Percentiles rank a stretch among this genome's conserved stretches.
phyloP scores from a whole-genome alignment of 108 stramenopile genomes.

The Cyclotella choctawhatcheeana region DNA sequence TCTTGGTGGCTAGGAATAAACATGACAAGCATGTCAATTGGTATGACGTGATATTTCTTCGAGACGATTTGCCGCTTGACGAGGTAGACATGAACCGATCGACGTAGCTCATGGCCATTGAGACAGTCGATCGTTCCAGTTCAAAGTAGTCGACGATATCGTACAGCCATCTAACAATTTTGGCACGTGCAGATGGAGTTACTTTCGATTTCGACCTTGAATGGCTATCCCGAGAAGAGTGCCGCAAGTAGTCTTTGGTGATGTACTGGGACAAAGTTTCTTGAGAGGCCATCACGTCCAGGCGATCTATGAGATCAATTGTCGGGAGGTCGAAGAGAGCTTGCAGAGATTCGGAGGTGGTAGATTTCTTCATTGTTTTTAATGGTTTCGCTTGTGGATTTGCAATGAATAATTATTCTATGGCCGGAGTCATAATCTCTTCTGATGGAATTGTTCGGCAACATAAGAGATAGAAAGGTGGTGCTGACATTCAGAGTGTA shows the following conservation, averaged over 20 bases:
- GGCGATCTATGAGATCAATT: slow-evolving; percentile 22
- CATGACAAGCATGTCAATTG: slow-evolving; percentile 31
- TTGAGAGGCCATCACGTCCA: slow-evolving; percentile 23
- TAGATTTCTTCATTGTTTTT: slow-evolving; percentile 3
- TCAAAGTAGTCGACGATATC: slow-evolving; percentile 63
- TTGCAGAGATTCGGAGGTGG: slow-evolving; percentile 18
- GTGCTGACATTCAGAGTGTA: too few relatives aligned
- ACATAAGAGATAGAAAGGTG: too few relatives aligned
- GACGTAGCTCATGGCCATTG: slow-evolving; percentile 61
- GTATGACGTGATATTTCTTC: slow-evolving; percentile 16
- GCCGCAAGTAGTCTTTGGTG: slow-evolving; percentile 31
- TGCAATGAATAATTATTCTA: too few relatives aligned
- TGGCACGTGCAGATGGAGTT: slow-evolving; percentile 48
- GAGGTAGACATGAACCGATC: slow-evolving; percentile 62
- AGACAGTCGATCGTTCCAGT: slow-evolving; percentile 61
- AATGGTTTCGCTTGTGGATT: too few relatives aligned
- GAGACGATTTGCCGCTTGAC: not conserved
- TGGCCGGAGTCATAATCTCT: too few relatives aligned
- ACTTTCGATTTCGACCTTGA: not conserved
- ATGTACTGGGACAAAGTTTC: slow-evolving; percentile 26
- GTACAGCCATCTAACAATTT: slow-evolving; percentile 69
- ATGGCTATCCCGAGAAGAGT: not conserved
- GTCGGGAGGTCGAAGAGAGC: slow-evolving; percentile 17
- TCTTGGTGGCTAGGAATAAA: slow-evolving; percentile 36
- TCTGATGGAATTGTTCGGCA: too few relatives aligned